Evolutionary conservation across 1,139 yeast species (phyloP), one percentile per base, ranked within the genome.

Genomic region (Taiozyma sp.): DNA sequence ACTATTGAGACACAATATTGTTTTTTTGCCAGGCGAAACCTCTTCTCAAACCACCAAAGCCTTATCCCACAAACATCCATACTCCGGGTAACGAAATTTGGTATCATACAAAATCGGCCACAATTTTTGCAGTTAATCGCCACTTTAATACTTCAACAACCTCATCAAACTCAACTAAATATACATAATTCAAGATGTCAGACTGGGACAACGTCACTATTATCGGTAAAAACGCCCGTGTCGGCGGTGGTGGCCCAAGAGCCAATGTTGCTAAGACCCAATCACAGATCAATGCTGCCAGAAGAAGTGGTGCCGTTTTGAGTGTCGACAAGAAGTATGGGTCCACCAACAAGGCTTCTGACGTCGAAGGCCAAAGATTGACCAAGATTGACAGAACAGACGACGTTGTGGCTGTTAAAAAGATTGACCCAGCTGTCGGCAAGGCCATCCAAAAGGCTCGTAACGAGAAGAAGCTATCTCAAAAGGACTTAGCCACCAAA

Each of bases 401-500:
- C 64, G 97, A 92, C 65, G 92, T 93, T 56, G 96, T 91, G 52
- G 88, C 96, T 43, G 96, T 96, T 51, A 87, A 92, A 73, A 95
- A 91, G 74, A 73, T 93, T 53, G 96, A 90, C 54, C 75, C 79
- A 32, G 73, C 74, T 54, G 98, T 95, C 41, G 99, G 99, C 63
- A 88, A 86, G 68, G 87, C 95, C 51, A 91, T 93, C 63, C 81
- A 84, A 55, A 78, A 84, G 69, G 97, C 88, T 44, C 86, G 99
- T 74, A 87, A 84, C 65, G 97, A 89, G 57, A 91, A 91, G 80
- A 81, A 82, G 64, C 69, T 91, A 66, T 87, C 97, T 12, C 99
- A 93, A 72, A 93, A 93, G 78, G 99, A 93, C 62, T 79, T 93
- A 65, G 99, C 99, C 63, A 90, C 97, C 56, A 87, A 85, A 70